Evolutionary conservation across 345 rosid species (phyloP).

Genomic region (Syzygium aqueum): DNA sequence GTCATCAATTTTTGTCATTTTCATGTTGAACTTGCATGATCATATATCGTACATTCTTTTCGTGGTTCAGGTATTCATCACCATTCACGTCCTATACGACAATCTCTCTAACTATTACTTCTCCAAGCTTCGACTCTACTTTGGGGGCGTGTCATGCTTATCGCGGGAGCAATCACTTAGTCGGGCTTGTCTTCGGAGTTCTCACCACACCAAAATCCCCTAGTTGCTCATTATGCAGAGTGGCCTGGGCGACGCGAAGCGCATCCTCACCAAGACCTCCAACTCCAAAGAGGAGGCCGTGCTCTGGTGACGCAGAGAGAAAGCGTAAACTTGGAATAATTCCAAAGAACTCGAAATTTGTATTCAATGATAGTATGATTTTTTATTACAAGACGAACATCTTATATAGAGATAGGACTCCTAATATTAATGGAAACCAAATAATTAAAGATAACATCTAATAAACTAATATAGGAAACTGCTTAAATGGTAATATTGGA

Average conservation of each 20-base stretch:
- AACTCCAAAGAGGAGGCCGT: constrained; percentile 41
- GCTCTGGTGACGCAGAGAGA: no score
- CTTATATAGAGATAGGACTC: no score
- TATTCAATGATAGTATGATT: no score
- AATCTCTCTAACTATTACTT: background rate
- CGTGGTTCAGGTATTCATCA: background rate
- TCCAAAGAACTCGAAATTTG: no score
- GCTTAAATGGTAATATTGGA: no score
- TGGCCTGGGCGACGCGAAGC: constrained; percentile 52
- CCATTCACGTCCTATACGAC: background rate
- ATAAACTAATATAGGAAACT: no score
- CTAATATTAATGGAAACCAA: no score
- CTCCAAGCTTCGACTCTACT: background rate
- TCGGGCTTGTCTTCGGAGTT: background rate
- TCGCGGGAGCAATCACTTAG: background rate
- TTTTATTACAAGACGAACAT: no score
- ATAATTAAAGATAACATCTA: no score
- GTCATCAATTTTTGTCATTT: background rate
- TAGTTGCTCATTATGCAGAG: constrained; percentile 87
- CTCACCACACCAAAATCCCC: constrained; percentile 52
- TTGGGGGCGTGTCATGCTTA: background rate
- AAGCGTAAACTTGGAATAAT: no score
- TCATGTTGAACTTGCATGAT: background rate
- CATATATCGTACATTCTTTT: background rate
- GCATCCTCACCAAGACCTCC: constrained; percentile 63